Conservation (phyloP, 306 rosid species). For the Cucurbita maxima region DNA sequence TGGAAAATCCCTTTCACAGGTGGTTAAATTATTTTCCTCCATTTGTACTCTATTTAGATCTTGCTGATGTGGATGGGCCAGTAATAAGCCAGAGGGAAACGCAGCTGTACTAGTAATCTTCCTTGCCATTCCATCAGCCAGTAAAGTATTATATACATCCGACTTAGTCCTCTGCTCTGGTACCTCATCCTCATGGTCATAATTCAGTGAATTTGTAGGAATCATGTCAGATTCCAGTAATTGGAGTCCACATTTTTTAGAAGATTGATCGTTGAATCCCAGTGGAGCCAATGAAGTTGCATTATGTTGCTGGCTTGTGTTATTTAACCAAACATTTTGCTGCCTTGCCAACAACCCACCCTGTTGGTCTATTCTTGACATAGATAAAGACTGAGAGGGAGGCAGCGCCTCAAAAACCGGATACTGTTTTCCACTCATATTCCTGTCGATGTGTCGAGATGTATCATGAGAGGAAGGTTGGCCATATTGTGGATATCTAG, state of each 20-base stretch:
- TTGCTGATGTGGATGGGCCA: slow-evolving; percentile 19
- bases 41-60: slow-evolving; percentile 13
- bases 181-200: slow-evolving; percentile 11
- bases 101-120: slow-evolving; percentile 20
- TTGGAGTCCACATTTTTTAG: slow-evolving; percentile 14
- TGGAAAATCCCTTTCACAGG: slow-evolving; percentile 15
- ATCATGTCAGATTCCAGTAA: slow-evolving; percentile 9
- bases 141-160: slow-evolving; percentile 11
- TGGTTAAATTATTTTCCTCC: slow-evolving; percentile 9
- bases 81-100: slow-evolving; percentile 16
- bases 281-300: slow-evolving; percentile 11
- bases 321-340: slow-evolving; percentile 20
- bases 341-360: slow-evolving; percentile 17
- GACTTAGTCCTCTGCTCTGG: slow-evolving; percentile 9
- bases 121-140: slow-evolving; percentile 9
- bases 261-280: slow-evolving; percentile 15
- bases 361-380: slow-evolving; percentile 17
- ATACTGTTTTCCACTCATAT: slow-evolving; percentile 18
- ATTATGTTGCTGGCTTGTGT: slow-evolving; percentile 15
- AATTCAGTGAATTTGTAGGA: slow-evolving; percentile 20
- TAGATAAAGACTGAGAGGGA: slow-evolving; percentile 12
- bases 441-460: slow-evolving; percentile 9
- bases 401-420: slow-evolving; percentile 27
- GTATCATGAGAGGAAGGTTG: slow-evolving; percentile 19
- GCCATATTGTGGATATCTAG: slow-evolving; percentile 18